Conservation (phyloP, 208 protist genomes). For the Wallacemonas sp. region DNA sequence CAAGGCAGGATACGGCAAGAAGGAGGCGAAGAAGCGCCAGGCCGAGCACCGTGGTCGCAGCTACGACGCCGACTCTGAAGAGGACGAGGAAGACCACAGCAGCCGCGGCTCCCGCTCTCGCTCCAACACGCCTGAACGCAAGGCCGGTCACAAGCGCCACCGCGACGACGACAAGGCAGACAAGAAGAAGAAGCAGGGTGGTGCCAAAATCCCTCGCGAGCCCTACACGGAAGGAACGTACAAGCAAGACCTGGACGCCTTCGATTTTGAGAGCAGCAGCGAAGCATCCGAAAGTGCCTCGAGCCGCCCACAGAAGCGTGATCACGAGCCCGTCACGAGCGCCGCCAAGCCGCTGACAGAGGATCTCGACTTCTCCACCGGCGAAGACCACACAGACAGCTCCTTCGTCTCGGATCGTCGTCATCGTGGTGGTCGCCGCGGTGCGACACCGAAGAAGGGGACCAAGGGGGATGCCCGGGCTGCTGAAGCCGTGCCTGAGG, state of each 20-base stretch:
- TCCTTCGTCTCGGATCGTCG: not conserved
- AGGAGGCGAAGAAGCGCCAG: conserved; percentile 10
- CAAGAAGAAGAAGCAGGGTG: conserved; percentile 1
- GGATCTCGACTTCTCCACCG: conserved; percentile 1
- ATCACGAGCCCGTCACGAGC: conserved; percentile 36
- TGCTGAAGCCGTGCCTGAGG: too few species aligned
- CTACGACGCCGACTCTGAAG: conserved; percentile 12
- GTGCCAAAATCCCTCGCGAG: conserved; percentile 20
- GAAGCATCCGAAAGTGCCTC: conserved; percentile 1
- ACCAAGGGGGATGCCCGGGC: conserved; percentile 12
- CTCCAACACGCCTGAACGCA: conserved; percentile 8
- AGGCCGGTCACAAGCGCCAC: conserved; percentile 17
- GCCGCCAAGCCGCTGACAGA: conserved; percentile 10
- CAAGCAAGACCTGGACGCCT: conserved; percentile 19
- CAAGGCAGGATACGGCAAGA: conserved; percentile 36
- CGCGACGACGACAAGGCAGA: conserved; percentile 8
- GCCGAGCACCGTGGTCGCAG: conserved; percentile 29
- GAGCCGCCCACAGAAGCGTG: not conserved
- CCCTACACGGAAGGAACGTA: conserved; percentile 38
- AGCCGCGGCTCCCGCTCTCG: conserved; percentile 3
- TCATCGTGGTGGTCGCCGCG: not conserved
- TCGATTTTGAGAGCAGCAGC: conserved; percentile 8
- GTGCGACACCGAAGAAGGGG: not conserved
- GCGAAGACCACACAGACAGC: not conserved
- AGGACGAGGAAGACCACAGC: conserved; percentile 6